Evolutionary conservation across 495 filamentous ascomycete genomes (phyloP), one percentile per base, ranked within the genome.

Genomic region (Bacidia gigantensis): DNA sequence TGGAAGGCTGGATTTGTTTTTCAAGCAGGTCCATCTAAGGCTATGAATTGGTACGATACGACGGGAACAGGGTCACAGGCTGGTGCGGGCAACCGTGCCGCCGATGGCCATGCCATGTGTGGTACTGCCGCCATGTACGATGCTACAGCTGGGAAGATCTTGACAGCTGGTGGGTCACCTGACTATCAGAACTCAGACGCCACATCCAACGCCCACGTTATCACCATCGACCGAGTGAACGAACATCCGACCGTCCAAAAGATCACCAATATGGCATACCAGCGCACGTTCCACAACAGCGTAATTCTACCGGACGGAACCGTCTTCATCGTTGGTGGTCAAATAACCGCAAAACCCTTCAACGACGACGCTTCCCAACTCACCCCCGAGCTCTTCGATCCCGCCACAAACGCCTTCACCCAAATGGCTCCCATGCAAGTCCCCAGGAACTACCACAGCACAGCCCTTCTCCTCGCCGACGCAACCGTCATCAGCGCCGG

Each of bases 21-120:
- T 65, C 76, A 81, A 60, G 77, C 76, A 3, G 78, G 78, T 3
- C 78, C 78, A 3, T 72, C 67, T 51, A 66, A 60, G 45, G 52
- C 59, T 0, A 80, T 80, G 76, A 74, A 80, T 59, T 83, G 79
- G 79, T 81, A 73, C 60, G 58, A 57, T 10, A 70, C 69, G 7
- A 52, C 53, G 5, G 71, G 64, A 12, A 53, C 53, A 7, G 77
- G 77, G 0, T 65, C 55, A n/a, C 53, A 60, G 17, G 56, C 47
- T 2, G 21, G 26, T 2, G 76, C 72, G 3, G 73, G 70, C 0
- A 50, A 38, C 1, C 69, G 71, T 14, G 45, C 58, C 5, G 56
- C 60, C 1, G 75, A 80, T 51, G 45, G 52, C 0, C 77, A 83
- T 49, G 63, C 76, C 7, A 80, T 75, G 72, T 66, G 64, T 47